phyloP scores from a whole-genome alignment of 176 grass and related monocot genomes.

The Rhynchospora tenuis region DNA sequence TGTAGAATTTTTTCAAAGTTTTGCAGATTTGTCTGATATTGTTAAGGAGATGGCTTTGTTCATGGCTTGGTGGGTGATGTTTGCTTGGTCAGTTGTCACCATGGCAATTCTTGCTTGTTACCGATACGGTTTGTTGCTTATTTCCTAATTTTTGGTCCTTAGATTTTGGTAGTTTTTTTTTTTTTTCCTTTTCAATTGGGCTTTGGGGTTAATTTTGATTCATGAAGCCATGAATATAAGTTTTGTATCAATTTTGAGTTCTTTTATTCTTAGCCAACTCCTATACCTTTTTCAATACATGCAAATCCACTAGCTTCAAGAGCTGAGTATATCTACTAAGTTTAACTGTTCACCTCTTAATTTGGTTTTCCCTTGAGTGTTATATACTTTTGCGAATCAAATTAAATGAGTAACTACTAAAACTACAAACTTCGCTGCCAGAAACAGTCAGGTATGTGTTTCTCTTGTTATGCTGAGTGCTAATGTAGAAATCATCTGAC shows the following conservation, averaged over 20 bases:
- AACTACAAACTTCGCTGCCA: neutral
- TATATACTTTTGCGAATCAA: neutral
- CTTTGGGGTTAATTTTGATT: neutral
- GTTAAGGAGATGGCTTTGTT: conserved; percentile 75
- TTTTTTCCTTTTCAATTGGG: neutral
- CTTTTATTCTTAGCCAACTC: neutral
- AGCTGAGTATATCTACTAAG: neutral
- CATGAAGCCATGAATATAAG: conserved; percentile 8
- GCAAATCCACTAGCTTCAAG: neutral
- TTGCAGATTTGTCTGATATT: conserved; percentile 46
- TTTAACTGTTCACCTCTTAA: neutral
- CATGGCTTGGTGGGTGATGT: conserved; percentile 55
- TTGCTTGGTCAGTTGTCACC: conserved; percentile 46
- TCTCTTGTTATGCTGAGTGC: neutral
- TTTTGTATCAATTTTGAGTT: conserved; percentile 7
- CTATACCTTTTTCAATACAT: neutral
- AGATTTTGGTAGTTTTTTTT: neutral
- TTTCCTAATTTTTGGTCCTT: conserved; percentile 46
- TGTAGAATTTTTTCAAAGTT: conserved; percentile 27
- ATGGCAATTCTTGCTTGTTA: conserved; percentile 56
- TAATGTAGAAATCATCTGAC: neutral
- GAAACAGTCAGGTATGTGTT: neutral
- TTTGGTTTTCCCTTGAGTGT: neutral
- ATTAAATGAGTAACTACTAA: neutral
- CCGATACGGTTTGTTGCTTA: conserved; percentile 61